A percentile compares a stretch with the other conserved stretches of the same genome.
Conservation (phyloP, 768 basidiomycete species). For the Auriculariales sp. region DNA sequence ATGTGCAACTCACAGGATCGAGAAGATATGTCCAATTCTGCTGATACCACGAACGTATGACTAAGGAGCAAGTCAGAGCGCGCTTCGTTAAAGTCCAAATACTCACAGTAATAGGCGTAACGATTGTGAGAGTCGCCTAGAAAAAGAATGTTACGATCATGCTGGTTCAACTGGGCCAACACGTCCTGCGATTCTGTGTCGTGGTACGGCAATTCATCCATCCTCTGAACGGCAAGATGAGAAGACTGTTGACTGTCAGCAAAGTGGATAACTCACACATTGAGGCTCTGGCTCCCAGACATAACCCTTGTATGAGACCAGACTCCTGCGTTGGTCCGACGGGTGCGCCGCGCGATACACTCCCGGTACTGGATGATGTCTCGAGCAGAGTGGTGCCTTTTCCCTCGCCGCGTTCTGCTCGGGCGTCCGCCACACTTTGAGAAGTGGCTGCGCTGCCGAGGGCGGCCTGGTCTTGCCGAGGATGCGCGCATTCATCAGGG, state of each 20-base stretch:
- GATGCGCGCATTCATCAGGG: neutral
- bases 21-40: conserved; percentile 1
- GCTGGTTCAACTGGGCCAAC: neutral
- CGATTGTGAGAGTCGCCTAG: neutral
- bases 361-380: neutral
- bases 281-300: neutral
- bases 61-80: neutral
- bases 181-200: neutral
- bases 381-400: neutral
- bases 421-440: neutral
- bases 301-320: neutral
- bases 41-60: neutral
- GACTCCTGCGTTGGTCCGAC: neutral
- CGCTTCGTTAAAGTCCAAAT: neutral
- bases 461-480: neutral
- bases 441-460: neutral
- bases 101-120: neutral
- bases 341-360: neutral
- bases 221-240: neutral
- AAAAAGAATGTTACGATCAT: neutral
- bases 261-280: neutral
- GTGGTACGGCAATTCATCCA: neutral
- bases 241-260: neutral
- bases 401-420: neutral
- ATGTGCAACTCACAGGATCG: neutral